Percentiles rank a stretch among this genome's conserved stretches.
These are phyloP conservation scores for Ustilago curta DNA, from an alignment of 1,284 basidiomycete genomes.

Conservation along the genomic window DNA sequence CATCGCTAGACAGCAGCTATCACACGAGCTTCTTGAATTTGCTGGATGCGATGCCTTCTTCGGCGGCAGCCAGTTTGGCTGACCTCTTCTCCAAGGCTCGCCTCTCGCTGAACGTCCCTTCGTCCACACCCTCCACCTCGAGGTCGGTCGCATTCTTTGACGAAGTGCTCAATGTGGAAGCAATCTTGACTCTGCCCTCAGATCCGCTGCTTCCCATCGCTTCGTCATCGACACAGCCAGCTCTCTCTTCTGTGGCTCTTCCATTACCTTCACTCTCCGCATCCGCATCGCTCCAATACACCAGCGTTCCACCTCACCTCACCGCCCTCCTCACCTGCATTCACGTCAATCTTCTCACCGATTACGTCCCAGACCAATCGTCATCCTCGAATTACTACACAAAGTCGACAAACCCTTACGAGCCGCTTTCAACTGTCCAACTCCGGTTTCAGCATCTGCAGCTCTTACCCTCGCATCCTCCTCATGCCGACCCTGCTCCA, in stretches of 20 bases:
- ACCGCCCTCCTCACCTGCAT: conserved; percentile 34
- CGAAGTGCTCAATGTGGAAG: conserved; percentile 35
- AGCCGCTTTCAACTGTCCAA: conserved; percentile 37
- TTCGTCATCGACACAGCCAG: conserved; percentile 1
- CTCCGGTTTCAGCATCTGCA: conserved; percentile 25
- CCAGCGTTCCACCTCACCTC: conserved; percentile 31
- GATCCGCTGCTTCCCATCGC: conserved; percentile 23
- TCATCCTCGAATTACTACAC: not conserved
- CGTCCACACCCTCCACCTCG: conserved; percentile 13
- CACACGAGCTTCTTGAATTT: not conserved
- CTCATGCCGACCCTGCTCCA: conserved; percentile 15
- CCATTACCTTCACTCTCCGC: conserved; percentile 11
- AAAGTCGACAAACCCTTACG: conserved; percentile 38
- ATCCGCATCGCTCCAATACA: conserved; percentile 8
- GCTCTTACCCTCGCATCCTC: conserved; percentile 29
- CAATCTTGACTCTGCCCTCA: conserved; percentile 29
- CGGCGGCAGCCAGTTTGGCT: conserved; percentile 24
- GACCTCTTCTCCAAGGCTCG: conserved; percentile 38
- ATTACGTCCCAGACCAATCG: conserved; percentile 33
- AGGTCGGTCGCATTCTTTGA: conserved; percentile 44
- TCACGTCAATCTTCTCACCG: conserved; percentile 38
- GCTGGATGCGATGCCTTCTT: conserved; percentile 17
- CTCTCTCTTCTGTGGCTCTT: not conserved
- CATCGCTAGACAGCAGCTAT: not conserved
- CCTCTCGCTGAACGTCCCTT: conserved; percentile 25